These are phyloP conservation scores for Vitis rupestris DNA, from an alignment of 164 flowering plant genomes.

Conservation along the genomic window DNA sequence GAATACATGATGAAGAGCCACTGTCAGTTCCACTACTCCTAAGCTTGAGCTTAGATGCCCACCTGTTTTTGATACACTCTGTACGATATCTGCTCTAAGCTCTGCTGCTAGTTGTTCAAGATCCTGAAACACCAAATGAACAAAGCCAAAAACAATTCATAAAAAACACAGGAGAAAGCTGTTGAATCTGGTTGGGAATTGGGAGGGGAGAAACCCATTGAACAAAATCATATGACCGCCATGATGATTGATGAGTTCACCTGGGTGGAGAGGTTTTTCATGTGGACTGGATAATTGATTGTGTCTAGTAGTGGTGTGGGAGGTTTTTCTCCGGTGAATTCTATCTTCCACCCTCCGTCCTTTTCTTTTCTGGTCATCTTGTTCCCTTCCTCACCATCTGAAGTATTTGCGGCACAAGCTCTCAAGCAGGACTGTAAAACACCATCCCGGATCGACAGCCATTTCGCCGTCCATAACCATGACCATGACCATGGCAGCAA, in stretches of 20 bases:
- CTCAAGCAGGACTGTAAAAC: slow-evolving; percentile 39
- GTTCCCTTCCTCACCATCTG: slow-evolving; percentile 42
- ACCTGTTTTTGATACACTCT: slow-evolving; percentile 67
- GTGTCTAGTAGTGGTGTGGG: slow-evolving; percentile 82
- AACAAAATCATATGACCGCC: slow-evolving; percentile 1
- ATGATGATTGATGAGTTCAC: slow-evolving; percentile 23
- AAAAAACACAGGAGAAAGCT: neutral
- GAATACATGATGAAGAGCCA: slow-evolving; percentile 91
- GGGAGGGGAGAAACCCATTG: neutral
- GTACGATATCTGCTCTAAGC: slow-evolving; percentile 78
- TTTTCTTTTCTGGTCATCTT: slow-evolving; percentile 33
- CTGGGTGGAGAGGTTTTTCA: slow-evolving; percentile 75
- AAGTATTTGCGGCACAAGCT: slow-evolving; percentile 34
- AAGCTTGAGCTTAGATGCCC: slow-evolving; percentile 88
- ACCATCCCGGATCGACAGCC: slow-evolving; percentile 9
- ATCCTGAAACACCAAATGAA: slow-evolving; percentile 41
- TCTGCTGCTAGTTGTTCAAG: slow-evolving; percentile 81
- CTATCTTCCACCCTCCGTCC: slow-evolving; percentile 46
- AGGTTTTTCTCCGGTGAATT: slow-evolving; percentile 66
- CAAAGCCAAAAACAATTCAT: neutral
- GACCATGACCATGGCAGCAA: too few relatives aligned
- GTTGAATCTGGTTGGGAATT: too few relatives aligned
- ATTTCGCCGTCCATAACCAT: neutral
- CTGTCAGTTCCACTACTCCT: slow-evolving; percentile 84
- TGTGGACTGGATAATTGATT: slow-evolving; percentile 70